Percentiles rank a stretch among this genome's conserved stretches.
Evolutionary conservation across 129 eudicot genomes (phyloP).

Genomic region (Scalesia atractyloides): DNA sequence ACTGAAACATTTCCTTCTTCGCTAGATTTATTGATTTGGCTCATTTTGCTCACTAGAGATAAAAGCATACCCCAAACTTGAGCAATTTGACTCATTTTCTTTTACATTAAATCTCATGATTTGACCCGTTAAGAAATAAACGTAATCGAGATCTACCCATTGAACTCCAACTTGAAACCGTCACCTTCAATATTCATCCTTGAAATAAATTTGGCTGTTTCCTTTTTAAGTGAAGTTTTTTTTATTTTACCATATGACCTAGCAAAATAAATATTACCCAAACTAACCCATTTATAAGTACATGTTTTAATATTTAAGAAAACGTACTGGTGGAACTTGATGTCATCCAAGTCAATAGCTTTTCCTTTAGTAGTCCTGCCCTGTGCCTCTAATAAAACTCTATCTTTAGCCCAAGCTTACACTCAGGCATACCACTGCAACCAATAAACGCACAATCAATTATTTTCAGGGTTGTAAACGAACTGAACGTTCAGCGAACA

Average conservation of each 20-base stretch:
- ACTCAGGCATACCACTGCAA: slow-evolving; percentile 99
- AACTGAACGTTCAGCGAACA: too few relatives aligned
- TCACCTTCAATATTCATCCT: neutral
- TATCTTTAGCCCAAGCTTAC: slow-evolving; percentile 98
- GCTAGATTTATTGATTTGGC: too few relatives aligned
- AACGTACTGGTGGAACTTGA: slow-evolving; percentile 94
- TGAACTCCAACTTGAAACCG: neutral
- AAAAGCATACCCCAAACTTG: neutral
- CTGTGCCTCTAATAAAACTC: slow-evolving; percentile 94
- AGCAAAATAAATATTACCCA: neutral
- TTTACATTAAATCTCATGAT: neutral
- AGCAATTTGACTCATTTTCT: neutral
- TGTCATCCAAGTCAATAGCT: slow-evolving; percentile 94
- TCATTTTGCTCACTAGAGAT: too few relatives aligned
- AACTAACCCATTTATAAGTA: neutral
- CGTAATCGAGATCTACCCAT: neutral
- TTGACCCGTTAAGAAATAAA: neutral
- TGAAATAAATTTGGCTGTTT: too few relatives aligned
- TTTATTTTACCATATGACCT: too few relatives aligned
- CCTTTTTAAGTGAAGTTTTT: too few relatives aligned
- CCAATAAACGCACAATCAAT: slow-evolving; percentile 1
- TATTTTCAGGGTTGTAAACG: too few relatives aligned
- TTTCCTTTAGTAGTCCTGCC: slow-evolving; percentile 93
- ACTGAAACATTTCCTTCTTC: too few relatives aligned
- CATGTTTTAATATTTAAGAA: neutral